Evolutionary conservation across 2,329 filamentous ascomycete species (phyloP).

Genomic region (Arthrobotrys musiformis): DNA sequence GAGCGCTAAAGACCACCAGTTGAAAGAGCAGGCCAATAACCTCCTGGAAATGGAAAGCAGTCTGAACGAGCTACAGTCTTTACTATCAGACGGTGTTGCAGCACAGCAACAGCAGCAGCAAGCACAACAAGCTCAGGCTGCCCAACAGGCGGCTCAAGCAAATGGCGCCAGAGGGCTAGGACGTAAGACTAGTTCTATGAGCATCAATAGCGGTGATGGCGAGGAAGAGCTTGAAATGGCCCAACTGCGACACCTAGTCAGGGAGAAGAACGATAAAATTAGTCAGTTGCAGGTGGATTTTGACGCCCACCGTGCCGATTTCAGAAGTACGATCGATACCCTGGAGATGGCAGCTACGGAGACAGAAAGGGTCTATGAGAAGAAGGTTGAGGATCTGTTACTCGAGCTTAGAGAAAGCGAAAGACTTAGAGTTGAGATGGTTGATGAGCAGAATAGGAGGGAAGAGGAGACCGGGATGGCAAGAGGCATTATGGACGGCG

Average conservation of each 20-base stretch:
- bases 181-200: conserved; percentile 29
- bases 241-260: conserved; percentile 81
- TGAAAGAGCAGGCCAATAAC: conserved; percentile 86
- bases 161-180: conserved; percentile 31
- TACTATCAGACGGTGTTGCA: conserved; percentile 66
- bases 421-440: conserved; percentile 77
- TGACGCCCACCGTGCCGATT: conserved; percentile 92
- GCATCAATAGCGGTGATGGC: conserved; percentile 69
- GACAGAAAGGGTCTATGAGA: conserved; percentile 95
- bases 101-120: conserved; percentile 64
- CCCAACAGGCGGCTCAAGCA: conserved; percentile 60
- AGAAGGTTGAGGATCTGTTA: conserved; percentile 86
- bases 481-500: conserved; percentile 23
- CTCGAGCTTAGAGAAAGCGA: conserved; percentile 84
- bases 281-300: conserved; percentile 92
- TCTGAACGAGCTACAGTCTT: conserved; percentile 79
- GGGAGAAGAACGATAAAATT: conserved; percentile 98
- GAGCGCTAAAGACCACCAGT: conserved; percentile 83
- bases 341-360: conserved; percentile 94
- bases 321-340: conserved; percentile 95
- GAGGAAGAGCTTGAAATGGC: conserved; percentile 68
- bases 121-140: conserved; percentile 60
- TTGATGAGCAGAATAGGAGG: conserved; percentile 35
- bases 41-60: conserved; percentile 90
- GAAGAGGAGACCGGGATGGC: conserved; percentile 40